Conservation (phyloP, 345 rosid species). For the Hypericum perforatum region DNA sequence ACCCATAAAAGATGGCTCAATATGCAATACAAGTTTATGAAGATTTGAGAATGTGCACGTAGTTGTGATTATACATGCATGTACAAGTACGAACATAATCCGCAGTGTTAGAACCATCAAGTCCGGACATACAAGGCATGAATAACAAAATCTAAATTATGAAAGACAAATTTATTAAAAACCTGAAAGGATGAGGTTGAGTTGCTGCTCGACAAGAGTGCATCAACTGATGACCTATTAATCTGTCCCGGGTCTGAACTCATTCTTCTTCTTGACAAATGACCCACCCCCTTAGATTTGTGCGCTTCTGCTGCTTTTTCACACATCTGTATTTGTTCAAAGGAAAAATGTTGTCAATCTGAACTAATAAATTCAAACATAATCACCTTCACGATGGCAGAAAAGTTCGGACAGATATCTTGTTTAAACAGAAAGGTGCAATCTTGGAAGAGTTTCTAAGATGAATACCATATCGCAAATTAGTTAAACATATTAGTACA, state of each 20-base stretch:
- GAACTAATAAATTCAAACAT: neutral
- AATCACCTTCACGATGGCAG: too few species aligned
- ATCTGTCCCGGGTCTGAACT: constrained; percentile 52
- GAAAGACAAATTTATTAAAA: constrained; percentile 6
- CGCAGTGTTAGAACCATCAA: neutral
- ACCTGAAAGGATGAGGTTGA: constrained; percentile 52
- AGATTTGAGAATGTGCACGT: too few species aligned
- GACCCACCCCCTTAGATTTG: constrained; percentile 58
- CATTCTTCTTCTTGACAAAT: constrained; percentile 60
- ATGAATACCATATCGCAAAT: too few species aligned
- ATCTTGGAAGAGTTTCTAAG: too few species aligned
- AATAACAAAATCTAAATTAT: neutral
- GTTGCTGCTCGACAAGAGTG: constrained; percentile 63
- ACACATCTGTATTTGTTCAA: constrained; percentile 54
- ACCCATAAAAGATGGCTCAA: too few species aligned
- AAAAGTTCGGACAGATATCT: too few species aligned
- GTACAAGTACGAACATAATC: too few species aligned
- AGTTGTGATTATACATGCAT: too few species aligned
- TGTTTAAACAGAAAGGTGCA: too few species aligned
- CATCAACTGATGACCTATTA: constrained; percentile 78
- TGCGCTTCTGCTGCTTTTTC: constrained; percentile 97
- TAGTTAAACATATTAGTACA: too few species aligned
- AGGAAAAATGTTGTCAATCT: neutral
- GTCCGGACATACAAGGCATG: neutral
- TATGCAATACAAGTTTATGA: too few species aligned